Percentiles rank a stretch among this genome's conserved stretches.
Evolutionary conservation across 2,329 filamentous ascomycete species (phyloP).

Genomic region (Didymella pinodella): DNA sequence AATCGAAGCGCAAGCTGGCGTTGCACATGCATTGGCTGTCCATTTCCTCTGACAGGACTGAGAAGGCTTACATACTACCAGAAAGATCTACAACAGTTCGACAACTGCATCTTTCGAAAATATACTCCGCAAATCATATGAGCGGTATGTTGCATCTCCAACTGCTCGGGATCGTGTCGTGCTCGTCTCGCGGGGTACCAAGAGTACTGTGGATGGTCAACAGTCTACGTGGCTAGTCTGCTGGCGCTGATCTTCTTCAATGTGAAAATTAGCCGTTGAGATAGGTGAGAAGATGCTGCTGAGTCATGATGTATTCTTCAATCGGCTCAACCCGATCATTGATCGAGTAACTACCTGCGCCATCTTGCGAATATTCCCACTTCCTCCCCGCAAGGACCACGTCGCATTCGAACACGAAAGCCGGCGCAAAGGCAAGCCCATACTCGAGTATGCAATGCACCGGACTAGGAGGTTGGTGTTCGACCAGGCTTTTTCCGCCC

Average conservation of each 20-base stretch:
- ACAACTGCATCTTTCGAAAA: too few relatives aligned
- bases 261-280: not conserved
- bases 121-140: too few relatives aligned
- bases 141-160: too few relatives aligned
- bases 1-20: too few relatives aligned
- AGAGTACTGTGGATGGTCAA: not conserved
- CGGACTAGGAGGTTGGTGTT: constrained; percentile 19
- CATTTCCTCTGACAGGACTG: too few relatives aligned
- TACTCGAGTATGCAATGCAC: constrained; percentile 11
- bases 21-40: too few relatives aligned
- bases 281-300: not conserved
- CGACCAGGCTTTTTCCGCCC: constrained; percentile 26
- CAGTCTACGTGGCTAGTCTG: not conserved
- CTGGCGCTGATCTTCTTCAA: not conserved
- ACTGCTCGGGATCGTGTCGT: too few relatives aligned
- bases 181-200: too few relatives aligned
- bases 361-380: constrained; percentile 9
- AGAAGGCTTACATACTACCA: too few relatives aligned
- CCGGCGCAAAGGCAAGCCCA: constrained; percentile 1
- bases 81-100: too few relatives aligned
- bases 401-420: constrained; percentile 7
- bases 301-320: constrained; percentile 16
- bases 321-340: constrained; percentile 2
- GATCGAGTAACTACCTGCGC: constrained; percentile 12
- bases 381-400: constrained; percentile 1